Conservation (phyloP, 2,329 filamentous ascomycete species). For the Chaetothyriales sp. region DNA sequence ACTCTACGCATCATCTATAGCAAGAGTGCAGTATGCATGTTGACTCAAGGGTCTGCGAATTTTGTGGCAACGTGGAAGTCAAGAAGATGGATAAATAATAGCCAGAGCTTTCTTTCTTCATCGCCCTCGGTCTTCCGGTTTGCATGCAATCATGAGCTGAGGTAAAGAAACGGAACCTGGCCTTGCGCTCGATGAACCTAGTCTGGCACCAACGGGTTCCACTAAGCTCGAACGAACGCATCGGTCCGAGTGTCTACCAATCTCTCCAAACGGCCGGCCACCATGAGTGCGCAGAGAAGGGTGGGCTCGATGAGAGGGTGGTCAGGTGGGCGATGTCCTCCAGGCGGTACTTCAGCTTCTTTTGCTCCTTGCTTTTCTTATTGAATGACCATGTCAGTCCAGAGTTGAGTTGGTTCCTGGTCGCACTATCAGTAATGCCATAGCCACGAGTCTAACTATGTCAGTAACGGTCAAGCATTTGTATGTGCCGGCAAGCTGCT, state of each 20-base stretch:
- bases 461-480: slow-evolving; percentile 18
- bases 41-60: background rate
- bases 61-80: background rate
- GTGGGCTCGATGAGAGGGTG: background rate
- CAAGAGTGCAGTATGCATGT: background rate
- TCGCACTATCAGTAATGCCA: background rate
- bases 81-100: background rate
- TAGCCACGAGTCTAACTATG: slow-evolving; percentile 7
- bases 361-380: background rate
- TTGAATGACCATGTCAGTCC: too few relatives aligned
- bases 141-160: background rate
- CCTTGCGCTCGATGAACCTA: background rate
- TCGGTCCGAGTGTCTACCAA: background rate
- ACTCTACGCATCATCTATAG: background rate
- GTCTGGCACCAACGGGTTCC: background rate
- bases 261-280: background rate
- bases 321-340: background rate
- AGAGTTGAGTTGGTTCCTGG: background rate
- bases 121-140: background rate
- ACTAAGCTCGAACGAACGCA: background rate
- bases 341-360: background rate
- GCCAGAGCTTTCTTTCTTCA: background rate
- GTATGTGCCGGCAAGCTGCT: background rate
- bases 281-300: too few relatives aligned
- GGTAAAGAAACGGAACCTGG: background rate